Base-by-base conservation (phyloP, 1,284 basidiomycete species). In the Puccinia polysora region DNA sequence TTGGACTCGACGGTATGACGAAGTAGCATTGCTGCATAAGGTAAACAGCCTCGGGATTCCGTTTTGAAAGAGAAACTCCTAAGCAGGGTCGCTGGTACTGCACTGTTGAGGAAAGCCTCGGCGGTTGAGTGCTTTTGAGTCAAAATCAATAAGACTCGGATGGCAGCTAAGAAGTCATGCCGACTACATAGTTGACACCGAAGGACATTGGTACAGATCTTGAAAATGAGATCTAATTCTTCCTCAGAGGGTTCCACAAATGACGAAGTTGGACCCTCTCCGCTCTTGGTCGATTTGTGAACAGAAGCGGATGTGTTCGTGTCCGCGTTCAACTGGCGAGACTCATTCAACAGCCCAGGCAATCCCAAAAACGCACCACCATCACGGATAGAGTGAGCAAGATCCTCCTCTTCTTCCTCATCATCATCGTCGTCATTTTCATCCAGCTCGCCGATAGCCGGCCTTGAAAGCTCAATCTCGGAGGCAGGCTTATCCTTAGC, bases 1-100 rank as follows among this genome's bases (percentile, higher is more conserved):
- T 83, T 78, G 75, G 93, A 89, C 80, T 99, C 96, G 65, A 95
- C 86, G 65, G 91, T 82, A 79, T 98, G 95, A 2, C 96, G 89
- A 20, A 97, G 82, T 72, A 97, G 88, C 77, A 90, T 89, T 23
- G 88, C 86, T 58, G 92, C 85, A 79, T 93, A 90, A 0, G 89
- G 86, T 72, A 92, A 90, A 75, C 88, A 89, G 32, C 88, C 87
- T 47, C 83, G n/a, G 40, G 59, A 59, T 28, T 74, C 65, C 15
- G 69, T 63, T 32, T 69, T 74, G 65, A 62, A 71, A 6, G 68
- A 71, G n/a, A 71, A 71, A 25, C 67, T 70, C 20, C 67, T 55
- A 4, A 70, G 49, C 0, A 80, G 74, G 32, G 79, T 74, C 28
- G 75, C 49, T 28, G 68, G 74, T 14, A 79, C 59, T 30, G 76